A percentile compares a stretch with the other conserved stretches of the same genome.
Evolutionary conservation across 2,329 filamentous ascomycete species (phyloP).

Genomic region (Peltaster fructicola): DNA sequence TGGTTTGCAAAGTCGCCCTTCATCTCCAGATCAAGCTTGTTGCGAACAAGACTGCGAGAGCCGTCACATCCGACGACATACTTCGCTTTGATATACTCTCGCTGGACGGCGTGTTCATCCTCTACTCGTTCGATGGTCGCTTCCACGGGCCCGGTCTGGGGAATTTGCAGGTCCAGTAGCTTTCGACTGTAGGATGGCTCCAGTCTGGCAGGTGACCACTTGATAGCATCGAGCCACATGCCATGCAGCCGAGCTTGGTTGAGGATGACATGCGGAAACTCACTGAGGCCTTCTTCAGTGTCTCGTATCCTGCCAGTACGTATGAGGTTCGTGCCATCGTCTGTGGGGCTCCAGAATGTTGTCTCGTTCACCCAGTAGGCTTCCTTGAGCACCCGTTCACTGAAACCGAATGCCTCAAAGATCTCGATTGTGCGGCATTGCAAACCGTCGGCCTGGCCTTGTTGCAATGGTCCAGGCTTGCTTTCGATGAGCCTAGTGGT

Average conservation of each 20-base stretch:
- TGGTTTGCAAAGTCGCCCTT: conserved; percentile 20
- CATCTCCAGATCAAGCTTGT: conserved; percentile 17
- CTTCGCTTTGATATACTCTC: conserved; percentile 15
- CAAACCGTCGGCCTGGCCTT: conserved; percentile 35
- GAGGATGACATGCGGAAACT: conserved; percentile 47
- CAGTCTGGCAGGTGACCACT: conserved; percentile 14
- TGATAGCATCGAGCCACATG: conserved; percentile 21
- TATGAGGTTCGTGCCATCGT: conserved; percentile 34
- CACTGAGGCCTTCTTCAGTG: conserved; percentile 43
- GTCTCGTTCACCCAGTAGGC: conserved; percentile 53
- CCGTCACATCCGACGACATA: conserved; percentile 22
- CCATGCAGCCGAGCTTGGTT: conserved; percentile 55
- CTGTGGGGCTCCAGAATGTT: conserved; percentile 41
- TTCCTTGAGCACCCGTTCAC: conserved; percentile 45
- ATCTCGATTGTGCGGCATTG: conserved; percentile 54
- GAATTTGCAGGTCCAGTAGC: conserved; percentile 11
- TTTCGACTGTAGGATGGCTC: conserved; percentile 15
- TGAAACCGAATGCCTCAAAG: conserved; percentile 55
- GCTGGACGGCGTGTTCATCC: conserved; percentile 15
- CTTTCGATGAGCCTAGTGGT: conserved; percentile 29
- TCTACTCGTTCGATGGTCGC: conserved; percentile 25
- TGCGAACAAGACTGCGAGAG: conserved; percentile 15
- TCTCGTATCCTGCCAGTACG: conserved; percentile 45
- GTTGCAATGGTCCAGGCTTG: conserved; percentile 14
- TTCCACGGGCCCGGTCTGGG: conserved; percentile 33